phyloP scores from a whole-genome alignment of 768 basidiomycete genomes.

The Collybia sordida region DNA sequence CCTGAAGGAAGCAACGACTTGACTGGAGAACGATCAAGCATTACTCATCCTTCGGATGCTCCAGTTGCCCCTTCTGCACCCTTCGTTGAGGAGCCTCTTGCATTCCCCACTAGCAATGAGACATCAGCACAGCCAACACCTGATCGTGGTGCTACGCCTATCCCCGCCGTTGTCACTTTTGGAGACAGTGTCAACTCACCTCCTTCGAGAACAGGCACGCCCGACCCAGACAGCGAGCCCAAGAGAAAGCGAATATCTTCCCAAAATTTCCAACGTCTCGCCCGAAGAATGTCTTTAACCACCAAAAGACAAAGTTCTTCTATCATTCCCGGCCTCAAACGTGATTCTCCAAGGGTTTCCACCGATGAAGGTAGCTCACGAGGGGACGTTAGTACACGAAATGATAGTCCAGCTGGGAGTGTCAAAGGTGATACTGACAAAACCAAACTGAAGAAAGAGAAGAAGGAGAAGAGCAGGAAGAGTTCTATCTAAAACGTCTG shows the following conservation, averaged over 20 bases:
- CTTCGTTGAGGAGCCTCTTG: constrained; percentile 17
- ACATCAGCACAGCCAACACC: constrained; percentile 19
- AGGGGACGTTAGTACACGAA: constrained; percentile 39
- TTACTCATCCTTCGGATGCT: constrained; percentile 7
- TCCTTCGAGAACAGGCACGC: constrained; percentile 68
- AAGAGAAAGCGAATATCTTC: constrained; percentile 81
- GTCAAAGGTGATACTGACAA: constrained; percentile 50
- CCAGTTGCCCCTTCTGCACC: constrained; percentile 8
- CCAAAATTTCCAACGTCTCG: constrained; percentile 84
- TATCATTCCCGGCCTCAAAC: constrained; percentile 55
- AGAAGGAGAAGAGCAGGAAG: constrained; percentile 60
- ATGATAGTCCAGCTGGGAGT: constrained; percentile 59
- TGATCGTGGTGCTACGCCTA: constrained; percentile 14
- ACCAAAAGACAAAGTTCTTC: constrained; percentile 57
- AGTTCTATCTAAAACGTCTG: constrained; percentile 23
- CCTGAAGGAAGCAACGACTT: constrained; percentile 16
- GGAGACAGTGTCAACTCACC: constrained; percentile 56
- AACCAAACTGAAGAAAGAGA: constrained; percentile 53
- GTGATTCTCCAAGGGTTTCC: constrained; percentile 46
- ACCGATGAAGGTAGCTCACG: constrained; percentile 42
- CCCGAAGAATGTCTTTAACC: constrained; percentile 68
- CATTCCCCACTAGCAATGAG: constrained; percentile 34
- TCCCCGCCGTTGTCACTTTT: constrained; percentile 61
- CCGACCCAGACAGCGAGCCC: constrained; percentile 71
- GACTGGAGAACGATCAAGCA: constrained; percentile 12